Percentiles rank a stretch among this genome's conserved stretches.
These are phyloP conservation scores for Silene vulgaris DNA, from an alignment of 179 eudicot genomes.

Conservation along the genomic window DNA sequence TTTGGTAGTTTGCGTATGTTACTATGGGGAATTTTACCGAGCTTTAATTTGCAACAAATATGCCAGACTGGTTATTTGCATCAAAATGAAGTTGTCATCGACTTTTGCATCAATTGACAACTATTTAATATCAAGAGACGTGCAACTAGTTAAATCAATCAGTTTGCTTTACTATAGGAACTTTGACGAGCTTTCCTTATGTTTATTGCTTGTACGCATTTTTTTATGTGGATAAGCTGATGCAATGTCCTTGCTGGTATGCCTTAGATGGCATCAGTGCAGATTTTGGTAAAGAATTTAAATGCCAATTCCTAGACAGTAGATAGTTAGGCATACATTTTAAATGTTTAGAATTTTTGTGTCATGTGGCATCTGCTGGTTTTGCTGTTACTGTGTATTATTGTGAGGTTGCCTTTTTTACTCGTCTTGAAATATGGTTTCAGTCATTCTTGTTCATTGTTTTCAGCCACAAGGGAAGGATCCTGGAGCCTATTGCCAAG, in stretches of 20 bases:
- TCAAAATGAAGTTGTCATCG: no score
- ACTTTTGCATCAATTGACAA: no score
- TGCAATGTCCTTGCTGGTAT: not conserved
- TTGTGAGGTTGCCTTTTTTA: not conserved
- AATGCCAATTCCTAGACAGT: not conserved
- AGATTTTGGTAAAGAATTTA: no score
- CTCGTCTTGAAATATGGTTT: not conserved
- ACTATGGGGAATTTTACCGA: not conserved
- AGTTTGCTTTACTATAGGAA: no score
- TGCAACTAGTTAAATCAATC: no score
- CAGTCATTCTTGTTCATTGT: not conserved
- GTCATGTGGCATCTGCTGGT: conserved; percentile 1
- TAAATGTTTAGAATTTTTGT: not conserved
- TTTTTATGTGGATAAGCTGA: not conserved
- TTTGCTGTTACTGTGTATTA: not conserved
- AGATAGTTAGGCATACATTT: not conserved
- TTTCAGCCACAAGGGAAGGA: conserved; percentile 40
- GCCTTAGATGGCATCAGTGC: not conserved
- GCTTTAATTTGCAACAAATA: no score
- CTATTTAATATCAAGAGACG: no score
- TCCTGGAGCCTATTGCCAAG: conserved; percentile 32
- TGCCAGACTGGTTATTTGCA: no score
- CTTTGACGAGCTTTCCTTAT: not conserved
- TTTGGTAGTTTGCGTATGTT: not conserved
- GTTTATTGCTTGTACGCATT: not conserved